Percentiles rank a stretch among this genome's conserved stretches.
These are phyloP conservation scores for Mucor sp. DNA, from an alignment of 371 early-diverging fungal species.

Conservation along the genomic window DNA sequence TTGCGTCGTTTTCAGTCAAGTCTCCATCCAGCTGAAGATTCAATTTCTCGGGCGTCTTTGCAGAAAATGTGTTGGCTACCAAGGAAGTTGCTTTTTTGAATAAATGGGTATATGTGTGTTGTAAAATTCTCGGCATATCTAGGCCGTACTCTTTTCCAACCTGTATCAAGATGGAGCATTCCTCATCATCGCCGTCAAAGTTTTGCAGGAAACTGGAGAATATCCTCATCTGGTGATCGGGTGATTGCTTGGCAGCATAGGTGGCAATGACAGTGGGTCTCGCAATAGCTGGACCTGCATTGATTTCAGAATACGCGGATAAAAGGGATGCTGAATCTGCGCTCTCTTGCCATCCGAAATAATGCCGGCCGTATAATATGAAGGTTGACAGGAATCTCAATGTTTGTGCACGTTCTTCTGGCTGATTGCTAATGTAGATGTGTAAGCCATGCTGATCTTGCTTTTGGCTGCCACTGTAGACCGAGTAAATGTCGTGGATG, in stretches of 20 bases:
- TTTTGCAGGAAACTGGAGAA: conserved; percentile 28
- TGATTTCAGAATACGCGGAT: conserved; percentile 13
- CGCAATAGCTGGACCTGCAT: conserved; percentile 2
- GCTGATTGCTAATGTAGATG: not conserved
- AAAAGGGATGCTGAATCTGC: conserved; percentile 13
- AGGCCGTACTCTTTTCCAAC: conserved; percentile 23
- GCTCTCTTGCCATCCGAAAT: conserved; percentile 13
- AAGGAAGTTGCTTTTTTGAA: conserved; percentile 13
- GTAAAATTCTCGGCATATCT: conserved; percentile 13
- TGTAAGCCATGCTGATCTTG: not conserved
- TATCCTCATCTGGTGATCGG: conserved; percentile 13
- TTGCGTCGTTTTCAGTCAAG: not conserved
- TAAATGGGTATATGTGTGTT: conserved; percentile 3
- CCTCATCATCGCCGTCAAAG: conserved; percentile 28
- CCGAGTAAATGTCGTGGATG: conserved; percentile 4
- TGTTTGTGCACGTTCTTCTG: not conserved
- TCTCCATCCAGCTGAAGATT: not conserved
- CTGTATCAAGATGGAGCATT: conserved; percentile 15
- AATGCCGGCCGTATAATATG: conserved; percentile 22
- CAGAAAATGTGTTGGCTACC: not conserved
- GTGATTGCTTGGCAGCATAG: conserved; percentile 22
- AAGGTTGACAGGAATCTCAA: conserved; percentile 22
- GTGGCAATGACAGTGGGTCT: conserved; percentile 23
- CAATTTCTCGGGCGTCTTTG: not conserved
- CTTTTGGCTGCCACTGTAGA: not conserved